These are phyloP conservation scores for Phyllostachys edulis DNA, from an alignment of 176 grass and related monocot species.

Conservation along the genomic window DNA sequence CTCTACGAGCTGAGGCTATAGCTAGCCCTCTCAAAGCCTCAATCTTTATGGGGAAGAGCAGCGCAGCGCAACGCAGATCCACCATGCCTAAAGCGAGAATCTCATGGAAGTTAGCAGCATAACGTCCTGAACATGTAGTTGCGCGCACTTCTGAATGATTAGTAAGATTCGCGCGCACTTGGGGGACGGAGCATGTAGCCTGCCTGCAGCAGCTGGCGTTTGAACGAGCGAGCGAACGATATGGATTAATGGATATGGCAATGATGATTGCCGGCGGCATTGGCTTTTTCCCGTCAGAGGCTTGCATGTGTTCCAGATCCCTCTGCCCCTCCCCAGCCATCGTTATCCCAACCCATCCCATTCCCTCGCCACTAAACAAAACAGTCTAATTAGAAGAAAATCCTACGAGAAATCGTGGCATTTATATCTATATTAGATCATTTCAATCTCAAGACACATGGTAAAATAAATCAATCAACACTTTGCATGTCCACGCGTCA, in stretches of 20 bases:
- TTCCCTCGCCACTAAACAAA: constrained; percentile 23
- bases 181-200: neutral
- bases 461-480: no score
- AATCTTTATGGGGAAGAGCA: constrained; percentile 43
- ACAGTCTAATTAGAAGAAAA: neutral
- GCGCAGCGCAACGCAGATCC: neutral
- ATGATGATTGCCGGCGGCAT: constrained; percentile 43
- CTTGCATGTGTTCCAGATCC: constrained; percentile 60
- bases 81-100: constrained; percentile 35
- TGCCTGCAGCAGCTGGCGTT: neutral
- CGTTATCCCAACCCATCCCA: constrained; percentile 31
- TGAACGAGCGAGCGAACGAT: neutral
- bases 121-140: neutral
- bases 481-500: no score
- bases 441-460: no score
- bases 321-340: constrained; percentile 23
- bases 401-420: no score
- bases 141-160: constrained; percentile 27
- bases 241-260: constrained; percentile 21
- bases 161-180: constrained; percentile 17
- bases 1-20: neutral
- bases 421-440: no score
- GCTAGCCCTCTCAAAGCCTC: constrained; percentile 5
- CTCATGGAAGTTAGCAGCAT: constrained; percentile 32
- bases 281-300: constrained; percentile 23